A percentile compares a stretch with the other conserved stretches of the same genome.
Evolutionary conservation across 1,284 basidiomycete genomes (phyloP).

Genomic region (Ceratobasidium sp.): DNA sequence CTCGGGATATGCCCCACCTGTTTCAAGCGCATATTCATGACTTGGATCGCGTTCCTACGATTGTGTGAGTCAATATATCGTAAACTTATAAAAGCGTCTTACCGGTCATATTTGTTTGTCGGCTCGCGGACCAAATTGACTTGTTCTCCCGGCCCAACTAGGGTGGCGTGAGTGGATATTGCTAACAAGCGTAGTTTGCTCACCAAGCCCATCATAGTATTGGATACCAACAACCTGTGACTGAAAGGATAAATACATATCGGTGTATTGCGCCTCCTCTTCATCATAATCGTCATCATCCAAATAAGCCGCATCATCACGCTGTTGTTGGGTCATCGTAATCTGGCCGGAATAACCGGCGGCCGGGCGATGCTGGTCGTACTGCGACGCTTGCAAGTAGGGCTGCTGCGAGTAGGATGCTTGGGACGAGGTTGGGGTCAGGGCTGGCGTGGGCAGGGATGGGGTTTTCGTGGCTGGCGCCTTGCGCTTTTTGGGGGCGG

Average conservation of each 20-base stretch:
- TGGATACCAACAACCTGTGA: slow-evolving; percentile 81
- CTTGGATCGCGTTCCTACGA: slow-evolving; percentile 78
- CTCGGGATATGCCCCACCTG: slow-evolving; percentile 84
- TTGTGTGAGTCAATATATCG: background rate
- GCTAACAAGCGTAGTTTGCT: background rate
- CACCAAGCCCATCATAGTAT: slow-evolving; percentile 70
- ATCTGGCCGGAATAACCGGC: slow-evolving; percentile 1
- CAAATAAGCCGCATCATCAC: slow-evolving; percentile 40
- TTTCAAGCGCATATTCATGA: slow-evolving; percentile 71
- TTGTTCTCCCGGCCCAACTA: slow-evolving; percentile 79
- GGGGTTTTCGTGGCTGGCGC: background rate
- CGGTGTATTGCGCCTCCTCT: slow-evolving; percentile 56
- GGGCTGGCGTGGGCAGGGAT: background rate
- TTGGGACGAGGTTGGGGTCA: background rate
- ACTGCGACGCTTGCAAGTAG: slow-evolving; percentile 1
- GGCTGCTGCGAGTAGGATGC: no score
- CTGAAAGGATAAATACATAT: slow-evolving; percentile 65
- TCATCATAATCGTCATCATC: slow-evolving; percentile 57
- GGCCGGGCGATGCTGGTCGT: background rate
- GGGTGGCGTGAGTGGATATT: slow-evolving; percentile 51
- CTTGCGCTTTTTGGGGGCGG: slow-evolving; percentile 18
- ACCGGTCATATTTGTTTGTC: slow-evolving; percentile 71
- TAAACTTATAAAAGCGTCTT: slow-evolving; percentile 45
- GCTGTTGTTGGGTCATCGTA: slow-evolving; percentile 27
- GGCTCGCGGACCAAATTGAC: slow-evolving; percentile 77